Conservation (phyloP, 1,284 basidiomycete genomes). For the Somion occarium region DNA sequence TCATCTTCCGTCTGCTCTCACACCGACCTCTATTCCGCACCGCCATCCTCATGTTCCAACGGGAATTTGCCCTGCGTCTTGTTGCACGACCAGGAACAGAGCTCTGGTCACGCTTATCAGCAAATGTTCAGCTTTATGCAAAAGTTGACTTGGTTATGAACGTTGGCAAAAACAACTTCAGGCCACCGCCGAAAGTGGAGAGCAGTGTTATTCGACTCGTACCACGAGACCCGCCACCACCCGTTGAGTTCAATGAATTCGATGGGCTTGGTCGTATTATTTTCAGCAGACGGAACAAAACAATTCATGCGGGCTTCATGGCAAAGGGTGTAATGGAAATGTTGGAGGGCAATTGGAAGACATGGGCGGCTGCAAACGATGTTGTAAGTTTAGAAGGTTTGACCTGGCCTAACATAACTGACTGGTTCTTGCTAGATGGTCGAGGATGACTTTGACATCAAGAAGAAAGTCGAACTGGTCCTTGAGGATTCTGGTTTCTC, state of each 20-base stretch:
- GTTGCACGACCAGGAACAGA: slow-evolving; percentile 83
- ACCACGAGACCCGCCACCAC: slow-evolving; percentile 93
- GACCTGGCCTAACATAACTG: not conserved
- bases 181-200: slow-evolving; percentile 95
- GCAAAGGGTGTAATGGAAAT: slow-evolving; percentile 94
- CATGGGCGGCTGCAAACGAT: slow-evolving; percentile 86
- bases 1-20: slow-evolving; percentile 95
- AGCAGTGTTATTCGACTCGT: slow-evolving; percentile 88
- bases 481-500: slow-evolving; percentile 61
- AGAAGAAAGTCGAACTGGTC: slow-evolving; percentile 72
- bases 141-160: slow-evolving; percentile 98
- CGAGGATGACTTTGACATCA: slow-evolving; percentile 70
- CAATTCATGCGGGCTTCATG: slow-evolving; percentile 81
- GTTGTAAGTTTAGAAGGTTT: slow-evolving; percentile 48
- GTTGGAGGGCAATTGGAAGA: slow-evolving; percentile 91
- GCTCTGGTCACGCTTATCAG: slow-evolving; percentile 93
- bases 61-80: slow-evolving; percentile 93
- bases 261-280: slow-evolving; percentile 92
- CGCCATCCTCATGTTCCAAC: slow-evolving; percentile 99
- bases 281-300: slow-evolving; percentile 91
- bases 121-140: slow-evolving; percentile 94
- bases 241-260: slow-evolving; percentile 95
- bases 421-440: slow-evolving; percentile 46
- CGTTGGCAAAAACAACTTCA: slow-evolving; percentile 94
- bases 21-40: slow-evolving; percentile 92